phyloP scores from a whole-genome alignment of 768 basidiomycete genomes.

The Collybia nuda region DNA sequence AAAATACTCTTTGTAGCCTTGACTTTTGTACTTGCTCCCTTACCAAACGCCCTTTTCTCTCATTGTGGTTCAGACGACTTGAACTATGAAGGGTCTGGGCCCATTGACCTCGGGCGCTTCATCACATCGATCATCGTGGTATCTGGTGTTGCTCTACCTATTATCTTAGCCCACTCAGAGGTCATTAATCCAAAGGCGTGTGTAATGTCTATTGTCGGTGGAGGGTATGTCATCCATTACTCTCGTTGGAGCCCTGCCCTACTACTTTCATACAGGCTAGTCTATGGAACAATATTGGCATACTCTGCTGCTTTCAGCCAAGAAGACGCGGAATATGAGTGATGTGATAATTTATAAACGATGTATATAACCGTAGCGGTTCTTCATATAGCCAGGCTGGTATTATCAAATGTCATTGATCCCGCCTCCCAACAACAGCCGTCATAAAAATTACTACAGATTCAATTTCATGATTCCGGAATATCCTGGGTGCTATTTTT shows the following conservation, averaged over 20 bases:
- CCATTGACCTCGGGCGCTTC: constrained; percentile 92
- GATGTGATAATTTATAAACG: constrained; percentile 16
- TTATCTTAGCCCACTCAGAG: constrained; percentile 89
- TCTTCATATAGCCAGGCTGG: too few species aligned
- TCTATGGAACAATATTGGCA: constrained; percentile 88
- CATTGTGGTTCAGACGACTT: constrained; percentile 89
- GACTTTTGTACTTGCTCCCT: constrained; percentile 92
- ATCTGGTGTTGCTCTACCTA: constrained; percentile 89
- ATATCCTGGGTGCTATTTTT: too few species aligned
- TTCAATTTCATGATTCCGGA: too few species aligned
- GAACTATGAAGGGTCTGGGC: constrained; percentile 64
- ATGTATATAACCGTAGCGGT: background rate
- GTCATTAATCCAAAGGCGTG: constrained; percentile 84
- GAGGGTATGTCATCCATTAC: constrained; percentile 56
- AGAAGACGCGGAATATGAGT: constrained; percentile 83
- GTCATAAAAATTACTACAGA: too few species aligned
- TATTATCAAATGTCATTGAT: background rate
- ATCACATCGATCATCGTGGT: constrained; percentile 89
- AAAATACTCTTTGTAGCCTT: constrained; percentile 56
- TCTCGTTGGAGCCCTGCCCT: background rate
- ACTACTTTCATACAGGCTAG: constrained; percentile 45
- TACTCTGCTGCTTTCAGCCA: constrained; percentile 84
- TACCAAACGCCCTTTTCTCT: constrained; percentile 94
- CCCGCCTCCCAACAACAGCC: too few species aligned
- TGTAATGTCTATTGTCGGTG: constrained; percentile 93